Conservation (phyloP, 371 early-diverging fungal species). For the Zopfochytrium polystomum region DNA sequence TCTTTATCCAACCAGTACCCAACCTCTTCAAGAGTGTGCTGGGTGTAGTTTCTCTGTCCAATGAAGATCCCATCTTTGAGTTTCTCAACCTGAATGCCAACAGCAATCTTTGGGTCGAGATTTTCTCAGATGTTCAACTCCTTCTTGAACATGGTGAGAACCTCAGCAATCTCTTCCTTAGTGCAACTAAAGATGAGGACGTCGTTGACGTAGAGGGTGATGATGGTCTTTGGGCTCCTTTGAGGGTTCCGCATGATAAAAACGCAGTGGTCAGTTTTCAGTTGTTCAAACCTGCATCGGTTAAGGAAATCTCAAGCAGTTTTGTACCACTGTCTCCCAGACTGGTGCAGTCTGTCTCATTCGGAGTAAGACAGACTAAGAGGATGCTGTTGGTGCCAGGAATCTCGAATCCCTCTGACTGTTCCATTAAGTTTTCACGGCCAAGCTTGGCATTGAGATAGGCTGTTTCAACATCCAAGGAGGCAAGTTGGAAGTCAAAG, state of each 20-base stretch:
- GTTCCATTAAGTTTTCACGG: background rate
- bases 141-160: background rate
- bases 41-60: conserved; percentile 6
- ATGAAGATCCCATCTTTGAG: conserved; percentile 1
- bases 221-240: background rate
- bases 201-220: conserved; percentile 18
- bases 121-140: conserved; percentile 1
- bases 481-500: background rate
- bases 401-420: background rate
- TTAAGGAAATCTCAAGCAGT: no score
- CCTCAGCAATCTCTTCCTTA: background rate
- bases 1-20: background rate
- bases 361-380: conserved; percentile 3
- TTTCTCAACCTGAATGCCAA: background rate
- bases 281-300: conserved; percentile 5
- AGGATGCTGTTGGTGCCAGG: background rate
- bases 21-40: conserved; percentile 9
- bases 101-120: background rate
- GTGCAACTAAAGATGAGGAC: conserved; percentile 5
- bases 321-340: conserved; percentile 16
- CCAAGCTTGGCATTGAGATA: background rate
- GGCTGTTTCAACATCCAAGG: background rate
- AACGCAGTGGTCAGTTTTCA: conserved; percentile 11
- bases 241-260: conserved; percentile 2
- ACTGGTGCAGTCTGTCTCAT: conserved; percentile 21